phyloP scores from a whole-genome alignment of 805 yeast genomes.

The Kodamaea lidongshanica region DNA sequence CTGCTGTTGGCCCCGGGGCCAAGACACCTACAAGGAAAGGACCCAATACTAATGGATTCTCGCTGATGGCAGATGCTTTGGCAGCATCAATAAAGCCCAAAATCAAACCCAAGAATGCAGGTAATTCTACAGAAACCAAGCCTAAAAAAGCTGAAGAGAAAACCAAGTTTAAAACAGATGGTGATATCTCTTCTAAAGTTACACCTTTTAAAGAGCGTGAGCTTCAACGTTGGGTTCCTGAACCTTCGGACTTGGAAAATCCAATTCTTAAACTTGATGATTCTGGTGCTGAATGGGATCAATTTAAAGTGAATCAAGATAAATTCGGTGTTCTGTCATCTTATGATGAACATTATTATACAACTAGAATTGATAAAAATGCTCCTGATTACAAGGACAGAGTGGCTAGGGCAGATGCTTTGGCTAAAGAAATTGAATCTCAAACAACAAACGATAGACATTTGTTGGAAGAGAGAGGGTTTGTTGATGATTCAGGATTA shows the following conservation, averaged over 20 bases:
- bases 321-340: slow-evolving; percentile 85
- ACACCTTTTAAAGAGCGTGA: slow-evolving; percentile 55
- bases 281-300: slow-evolving; percentile 65
- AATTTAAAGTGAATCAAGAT: slow-evolving; percentile 83
- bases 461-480: slow-evolving; percentile 87
- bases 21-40: slow-evolving; percentile 39
- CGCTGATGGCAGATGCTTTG: slow-evolving; percentile 9
- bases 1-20: slow-evolving; percentile 1
- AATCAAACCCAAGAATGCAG: slow-evolving; percentile 45
- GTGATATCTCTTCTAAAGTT: slow-evolving; percentile 60
- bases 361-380: slow-evolving; percentile 63
- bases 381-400: slow-evolving; percentile 70
- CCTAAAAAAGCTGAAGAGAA: slow-evolving; percentile 1
- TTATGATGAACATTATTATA: slow-evolving; percentile 80
- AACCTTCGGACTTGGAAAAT: slow-evolving; percentile 37
- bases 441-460: slow-evolving; percentile 68
- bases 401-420: slow-evolving; percentile 60
- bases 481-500: slow-evolving; percentile 75
- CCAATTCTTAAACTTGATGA: slow-evolving; percentile 34
- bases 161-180: slow-evolving; percentile 65
- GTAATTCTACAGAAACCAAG: slow-evolving; percentile 40
- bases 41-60: slow-evolving; percentile 1
- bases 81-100: slow-evolving; percentile 26
- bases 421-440: slow-evolving; percentile 80
- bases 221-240: slow-evolving; percentile 82